Evolutionary conservation across 1,139 yeast genomes (phyloP).

Genomic region (Taphrina confusa): DNA sequence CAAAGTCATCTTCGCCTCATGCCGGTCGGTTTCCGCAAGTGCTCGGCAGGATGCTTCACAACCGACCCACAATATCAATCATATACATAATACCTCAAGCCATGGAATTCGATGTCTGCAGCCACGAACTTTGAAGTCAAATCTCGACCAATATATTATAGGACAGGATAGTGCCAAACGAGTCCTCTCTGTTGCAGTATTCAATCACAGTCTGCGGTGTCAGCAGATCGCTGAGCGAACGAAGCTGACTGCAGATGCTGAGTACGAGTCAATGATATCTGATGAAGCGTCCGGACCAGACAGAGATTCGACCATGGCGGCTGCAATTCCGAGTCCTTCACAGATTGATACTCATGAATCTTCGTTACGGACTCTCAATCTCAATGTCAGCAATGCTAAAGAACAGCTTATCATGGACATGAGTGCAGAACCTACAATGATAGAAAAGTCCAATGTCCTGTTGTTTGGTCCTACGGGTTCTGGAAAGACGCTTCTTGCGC

Average conservation of each 20-base stretch:
- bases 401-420: constrained; percentile 39
- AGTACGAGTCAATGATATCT: constrained; percentile 29
- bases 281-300: constrained; percentile 31
- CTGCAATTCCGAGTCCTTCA: constrained; percentile 3
- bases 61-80: background rate
- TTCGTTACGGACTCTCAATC: background rate
- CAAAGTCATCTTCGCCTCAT: too few relatives aligned
- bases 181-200: constrained; percentile 59
- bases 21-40: constrained; percentile 3
- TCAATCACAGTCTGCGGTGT: constrained; percentile 55
- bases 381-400: background rate
- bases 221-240: constrained; percentile 40
- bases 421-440: constrained; percentile 46
- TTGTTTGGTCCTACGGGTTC: constrained; percentile 61
- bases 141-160: constrained; percentile 54
- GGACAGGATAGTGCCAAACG: constrained; percentile 58
- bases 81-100: background rate
- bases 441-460: constrained; percentile 56
- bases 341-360: background rate
- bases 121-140: constrained; percentile 51
- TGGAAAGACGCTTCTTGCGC: constrained; percentile 58
- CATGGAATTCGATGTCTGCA: background rate
- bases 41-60: constrained; percentile 14
- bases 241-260: constrained; percentile 22
- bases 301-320: constrained; percentile 3